A percentile compares a stretch with the other conserved stretches of the same genome.
phyloP scores from a whole-genome alignment of 768 basidiomycete species.

The Pleurotus ostreatus region DNA sequence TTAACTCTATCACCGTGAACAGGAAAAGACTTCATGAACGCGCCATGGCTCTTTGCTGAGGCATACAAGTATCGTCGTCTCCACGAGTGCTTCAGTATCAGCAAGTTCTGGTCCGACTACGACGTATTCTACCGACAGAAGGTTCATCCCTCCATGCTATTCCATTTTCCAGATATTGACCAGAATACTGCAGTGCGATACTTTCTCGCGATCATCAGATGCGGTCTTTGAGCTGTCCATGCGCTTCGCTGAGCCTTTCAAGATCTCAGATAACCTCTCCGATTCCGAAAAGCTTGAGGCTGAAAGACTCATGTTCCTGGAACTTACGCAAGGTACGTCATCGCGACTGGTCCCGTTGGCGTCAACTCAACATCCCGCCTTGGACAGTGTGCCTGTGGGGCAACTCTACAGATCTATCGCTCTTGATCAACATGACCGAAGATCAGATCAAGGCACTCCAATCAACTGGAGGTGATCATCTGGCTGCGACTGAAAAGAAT shows the following conservation, averaged over 20 bases:
- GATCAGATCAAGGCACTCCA: constrained; percentile 97
- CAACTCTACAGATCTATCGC: constrained; percentile 92
- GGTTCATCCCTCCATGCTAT: constrained; percentile 27
- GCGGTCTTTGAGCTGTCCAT: constrained; percentile 93
- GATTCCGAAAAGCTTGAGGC: constrained; percentile 60
- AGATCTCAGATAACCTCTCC: constrained; percentile 49
- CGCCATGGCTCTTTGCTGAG: constrained; percentile 95
- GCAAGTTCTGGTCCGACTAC: constrained; percentile 86
- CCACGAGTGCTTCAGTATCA: constrained; percentile 89
- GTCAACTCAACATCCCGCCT: not conserved
- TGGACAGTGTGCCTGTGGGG: constrained; percentile 90
- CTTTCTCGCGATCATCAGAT: constrained; percentile 87
- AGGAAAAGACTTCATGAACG: constrained; percentile 93
- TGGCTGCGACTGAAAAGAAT: constrained; percentile 95
- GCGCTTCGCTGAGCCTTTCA: constrained; percentile 86
- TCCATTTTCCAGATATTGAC: constrained; percentile 8
- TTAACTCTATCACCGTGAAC: not conserved
- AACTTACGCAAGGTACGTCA: constrained; percentile 79
- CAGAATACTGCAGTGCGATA: constrained; percentile 64
- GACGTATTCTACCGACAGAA: constrained; percentile 97
- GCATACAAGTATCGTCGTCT: constrained; percentile 91
- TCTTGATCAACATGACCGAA: constrained; percentile 96
- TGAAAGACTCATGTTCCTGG: constrained; percentile 83
- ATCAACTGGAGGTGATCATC: constrained; percentile 91
- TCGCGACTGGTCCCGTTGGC: not conserved